Evolutionary conservation across 2,329 filamentous ascomycete genomes (phyloP).

Genomic region (Gliomastix tumulicola): DNA sequence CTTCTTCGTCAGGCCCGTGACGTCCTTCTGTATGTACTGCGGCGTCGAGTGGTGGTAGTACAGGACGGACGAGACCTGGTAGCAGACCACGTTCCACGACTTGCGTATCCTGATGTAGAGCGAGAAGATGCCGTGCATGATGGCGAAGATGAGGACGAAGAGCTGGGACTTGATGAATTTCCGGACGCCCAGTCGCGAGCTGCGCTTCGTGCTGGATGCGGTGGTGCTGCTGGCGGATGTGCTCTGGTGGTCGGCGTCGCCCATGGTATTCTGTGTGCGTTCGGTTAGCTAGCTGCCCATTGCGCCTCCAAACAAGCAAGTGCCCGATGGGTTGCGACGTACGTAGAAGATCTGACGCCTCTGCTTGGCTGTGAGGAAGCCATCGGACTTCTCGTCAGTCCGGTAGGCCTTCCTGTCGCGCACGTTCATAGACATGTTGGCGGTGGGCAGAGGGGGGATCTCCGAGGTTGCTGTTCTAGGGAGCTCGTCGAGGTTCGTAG

Average conservation of each 20-base stretch:
- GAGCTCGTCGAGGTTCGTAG: no score
- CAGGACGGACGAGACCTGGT: slow-evolving; percentile 72
- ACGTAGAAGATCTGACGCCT: slow-evolving; percentile 28
- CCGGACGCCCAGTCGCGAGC: slow-evolving; percentile 48
- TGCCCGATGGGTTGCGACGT: slow-evolving; percentile 4
- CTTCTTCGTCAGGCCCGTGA: slow-evolving; percentile 64
- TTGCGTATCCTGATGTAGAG: slow-evolving; percentile 79
- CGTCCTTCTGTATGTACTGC: slow-evolving; percentile 83
- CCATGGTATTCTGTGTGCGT: no score
- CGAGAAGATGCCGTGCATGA: slow-evolving; percentile 78
- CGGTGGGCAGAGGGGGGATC: no score
- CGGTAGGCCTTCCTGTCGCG: slow-evolving; percentile 30
- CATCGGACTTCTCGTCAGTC: slow-evolving; percentile 24
- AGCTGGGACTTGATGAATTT: slow-evolving; percentile 56
- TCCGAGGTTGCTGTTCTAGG: no score
- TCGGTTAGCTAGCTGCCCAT: no score
- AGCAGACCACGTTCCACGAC: slow-evolving; percentile 69
- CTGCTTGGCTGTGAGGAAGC: slow-evolving; percentile 24
- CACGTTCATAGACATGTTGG: slow-evolving; percentile 24
- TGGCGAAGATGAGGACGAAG: slow-evolving; percentile 58
- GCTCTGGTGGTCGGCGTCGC: not conserved
- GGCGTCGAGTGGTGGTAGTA: slow-evolving; percentile 96
- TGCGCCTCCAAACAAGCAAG: no score
- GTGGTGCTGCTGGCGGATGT: not conserved
- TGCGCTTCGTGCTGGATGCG: slow-evolving; percentile 12